Conservation (phyloP, 2,329 filamentous ascomycete species). For the Aureobasidium namibiae region DNA sequence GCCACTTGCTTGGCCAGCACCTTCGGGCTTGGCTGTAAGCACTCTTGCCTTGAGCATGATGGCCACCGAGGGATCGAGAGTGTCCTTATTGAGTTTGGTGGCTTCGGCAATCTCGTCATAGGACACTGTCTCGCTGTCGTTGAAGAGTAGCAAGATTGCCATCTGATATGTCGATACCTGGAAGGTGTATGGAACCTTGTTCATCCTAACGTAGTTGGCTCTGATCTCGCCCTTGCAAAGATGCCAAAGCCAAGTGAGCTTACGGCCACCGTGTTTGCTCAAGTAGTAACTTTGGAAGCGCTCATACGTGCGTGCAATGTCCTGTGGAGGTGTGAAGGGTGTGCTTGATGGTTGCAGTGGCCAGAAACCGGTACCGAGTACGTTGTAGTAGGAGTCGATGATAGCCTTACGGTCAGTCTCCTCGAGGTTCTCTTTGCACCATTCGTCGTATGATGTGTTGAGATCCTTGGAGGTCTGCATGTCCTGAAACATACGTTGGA, state of each 20-base stretch:
- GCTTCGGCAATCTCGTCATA: slow-evolving; percentile 82
- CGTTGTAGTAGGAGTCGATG: slow-evolving; percentile 81
- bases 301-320: slow-evolving; percentile 80
- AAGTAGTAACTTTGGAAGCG: slow-evolving; percentile 88
- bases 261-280: slow-evolving; percentile 92
- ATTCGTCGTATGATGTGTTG: slow-evolving; percentile 79
- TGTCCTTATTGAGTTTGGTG: slow-evolving; percentile 72
- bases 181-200: slow-evolving; percentile 90
- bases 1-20: slow-evolving; percentile 67
- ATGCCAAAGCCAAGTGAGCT: slow-evolving; percentile 97
- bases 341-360: slow-evolving; percentile 80
- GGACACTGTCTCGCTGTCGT: slow-evolving; percentile 74
- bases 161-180: slow-evolving; percentile 98
- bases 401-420: slow-evolving; percentile 58
- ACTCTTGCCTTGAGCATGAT: slow-evolving; percentile 94
- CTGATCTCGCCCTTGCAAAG: slow-evolving; percentile 95
- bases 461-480: slow-evolving; percentile 98
- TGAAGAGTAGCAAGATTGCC: slow-evolving; percentile 90
- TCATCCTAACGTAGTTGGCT: slow-evolving; percentile 78
- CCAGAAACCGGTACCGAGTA: slow-evolving; percentile 96
- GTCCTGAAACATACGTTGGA: slow-evolving; percentile 99
- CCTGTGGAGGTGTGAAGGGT: slow-evolving; percentile 76
- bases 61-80: slow-evolving; percentile 74
- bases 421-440: slow-evolving; percentile 58
- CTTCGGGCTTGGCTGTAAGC: slow-evolving; percentile 60